Evolutionary conservation across 495 filamentous ascomycete species (phyloP), one percentile per base, ranked within the genome.

Genomic region (Xylaria flabelliformis): DNA sequence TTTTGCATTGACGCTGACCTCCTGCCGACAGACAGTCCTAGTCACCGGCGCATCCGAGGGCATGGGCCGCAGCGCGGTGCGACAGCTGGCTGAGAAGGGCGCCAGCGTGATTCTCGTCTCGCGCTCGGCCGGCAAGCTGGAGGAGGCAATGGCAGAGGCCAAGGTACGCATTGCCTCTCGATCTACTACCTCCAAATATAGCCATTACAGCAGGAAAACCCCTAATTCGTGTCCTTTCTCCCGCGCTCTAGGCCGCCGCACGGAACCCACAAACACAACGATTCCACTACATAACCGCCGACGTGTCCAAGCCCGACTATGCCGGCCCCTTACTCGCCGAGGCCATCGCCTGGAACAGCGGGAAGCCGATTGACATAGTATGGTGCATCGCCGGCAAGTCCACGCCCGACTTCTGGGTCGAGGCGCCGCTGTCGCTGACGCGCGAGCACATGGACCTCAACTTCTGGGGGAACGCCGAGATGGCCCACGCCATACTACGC

Each of bases 1-100:
- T 29, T 29, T 2, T 29, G 26, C 26, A n/a, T 19, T n/a, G 1
- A 2, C 34, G 53, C 53, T 69, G 29, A 56, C 21, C 17, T n/a
- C n/a, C 32, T 58, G 39, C 59, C 21, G 62, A 10, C 69, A 95
- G 93, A 96, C 93, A 6, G 87, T 96, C 70, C 82, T 98, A 29
- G 85, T 99, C 67, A 99, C 96, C 15, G 96, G 96, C 50, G 95
- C 90, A 66, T 98, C 97, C 1, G 92, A 97, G 78, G 96, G 96
- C 63, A 93, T 97, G 92, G 96, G 96, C 73, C 88, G 86, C 76
- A 88, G 86, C 71, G 88, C 91, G 21, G 95, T 90, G 4, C 84
- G 87, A 26, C 86, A 93, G 68, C 87, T 98, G 24, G 88, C 96
- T 5, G 80, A 83, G 67, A 96, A 93, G 84, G 96, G 96, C 72